Evolutionary conservation across 495 filamentous ascomycete species (phyloP).

Genomic region (Cercophora scortea): DNA sequence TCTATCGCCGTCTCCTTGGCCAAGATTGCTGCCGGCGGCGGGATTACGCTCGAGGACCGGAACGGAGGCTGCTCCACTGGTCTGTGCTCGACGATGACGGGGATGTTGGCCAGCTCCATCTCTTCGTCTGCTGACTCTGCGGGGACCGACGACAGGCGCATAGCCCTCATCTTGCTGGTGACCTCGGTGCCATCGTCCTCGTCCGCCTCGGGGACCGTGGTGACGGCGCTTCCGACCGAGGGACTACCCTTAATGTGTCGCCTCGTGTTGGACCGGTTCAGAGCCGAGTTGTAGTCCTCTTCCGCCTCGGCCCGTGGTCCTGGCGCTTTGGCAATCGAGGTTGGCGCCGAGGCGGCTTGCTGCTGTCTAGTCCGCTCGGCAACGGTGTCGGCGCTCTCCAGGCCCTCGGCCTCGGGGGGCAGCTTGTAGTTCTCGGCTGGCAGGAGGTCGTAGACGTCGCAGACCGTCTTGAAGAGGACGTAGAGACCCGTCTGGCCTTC

Average conservation of each 20-base stretch:
- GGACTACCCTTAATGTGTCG: conserved; percentile 65
- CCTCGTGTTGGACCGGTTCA: conserved; percentile 54
- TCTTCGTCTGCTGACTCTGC: conserved; percentile 25
- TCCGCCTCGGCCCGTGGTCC: conserved; percentile 26
- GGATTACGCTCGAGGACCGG: conserved; percentile 19
- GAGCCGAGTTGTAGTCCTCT: conserved; percentile 33
- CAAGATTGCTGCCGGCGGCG: conserved; percentile 3
- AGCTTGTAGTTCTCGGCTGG: conserved; percentile 93
- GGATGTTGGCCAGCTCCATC: conserved; percentile 5
- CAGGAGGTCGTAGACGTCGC: conserved; percentile 80
- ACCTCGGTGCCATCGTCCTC: conserved; percentile 51
- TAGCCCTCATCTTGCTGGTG: conserved; percentile 26
- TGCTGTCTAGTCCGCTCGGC: conserved; percentile 22
- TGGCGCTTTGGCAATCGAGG: conserved; percentile 39
- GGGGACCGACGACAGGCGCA: conserved; percentile 24
- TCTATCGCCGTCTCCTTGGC: too few species aligned
- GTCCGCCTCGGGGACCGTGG: conserved; percentile 61
- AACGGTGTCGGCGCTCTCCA: conserved; percentile 34
- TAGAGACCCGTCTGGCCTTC: conserved; percentile 83
- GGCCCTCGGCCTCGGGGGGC: conserved; percentile 83
- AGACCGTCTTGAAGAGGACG: conserved; percentile 93
- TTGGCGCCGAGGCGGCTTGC: conserved; percentile 19
- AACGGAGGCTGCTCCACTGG: conserved; percentile 15
- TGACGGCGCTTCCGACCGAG: conserved; percentile 65
- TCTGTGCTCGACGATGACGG: conserved; percentile 36